Evolutionary conservation across 352 stramenopile genomes (phyloP).

Genomic region (Globisporangium uncinulatum): DNA sequence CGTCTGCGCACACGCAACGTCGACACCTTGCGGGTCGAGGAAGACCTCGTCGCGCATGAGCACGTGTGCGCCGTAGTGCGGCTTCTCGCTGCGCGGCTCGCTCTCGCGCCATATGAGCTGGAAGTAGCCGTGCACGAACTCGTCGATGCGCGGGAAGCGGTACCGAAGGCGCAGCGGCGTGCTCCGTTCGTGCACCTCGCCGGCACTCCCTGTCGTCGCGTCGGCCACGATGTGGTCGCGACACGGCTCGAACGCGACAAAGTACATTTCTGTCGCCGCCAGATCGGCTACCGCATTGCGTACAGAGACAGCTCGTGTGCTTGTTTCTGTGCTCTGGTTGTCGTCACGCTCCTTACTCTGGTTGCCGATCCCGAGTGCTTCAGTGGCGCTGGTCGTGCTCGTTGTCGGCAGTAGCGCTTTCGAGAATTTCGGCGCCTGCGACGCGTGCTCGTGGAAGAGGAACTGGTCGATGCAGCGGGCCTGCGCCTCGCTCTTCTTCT

Average conservation of each 20-base stretch:
- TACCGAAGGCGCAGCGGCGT: constrained; percentile 38
- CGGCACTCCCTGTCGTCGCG: constrained; percentile 14
- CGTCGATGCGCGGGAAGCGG: constrained; percentile 29
- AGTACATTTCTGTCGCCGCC: constrained; percentile 18
- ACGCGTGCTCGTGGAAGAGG: constrained; percentile 9
- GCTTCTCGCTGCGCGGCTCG: constrained; percentile 45
- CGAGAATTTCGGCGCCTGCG: not conserved
- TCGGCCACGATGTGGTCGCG: constrained; percentile 30
- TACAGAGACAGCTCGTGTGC: constrained; percentile 1
- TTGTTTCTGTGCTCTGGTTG: constrained; percentile 5
- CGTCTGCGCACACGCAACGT: not conserved
- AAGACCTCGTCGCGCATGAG: constrained; percentile 39
- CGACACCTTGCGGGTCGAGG: constrained; percentile 19
- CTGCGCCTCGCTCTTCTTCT: constrained; percentile 27
- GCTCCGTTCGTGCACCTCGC: constrained; percentile 35
- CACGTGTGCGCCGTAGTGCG: constrained; percentile 37
- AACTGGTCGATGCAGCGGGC: constrained; percentile 13
- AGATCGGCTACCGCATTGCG: not conserved
- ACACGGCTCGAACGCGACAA: constrained; percentile 35
- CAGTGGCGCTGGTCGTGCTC: not conserved
- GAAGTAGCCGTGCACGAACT: constrained; percentile 54
- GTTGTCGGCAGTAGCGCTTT: not conserved
- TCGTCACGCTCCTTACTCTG: not conserved
- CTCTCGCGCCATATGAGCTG: constrained; percentile 55
- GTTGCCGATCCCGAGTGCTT: no score